Evolutionary conservation across 257 asterid genomes (phyloP).

Genomic region (Jaltomata sinuosa): DNA sequence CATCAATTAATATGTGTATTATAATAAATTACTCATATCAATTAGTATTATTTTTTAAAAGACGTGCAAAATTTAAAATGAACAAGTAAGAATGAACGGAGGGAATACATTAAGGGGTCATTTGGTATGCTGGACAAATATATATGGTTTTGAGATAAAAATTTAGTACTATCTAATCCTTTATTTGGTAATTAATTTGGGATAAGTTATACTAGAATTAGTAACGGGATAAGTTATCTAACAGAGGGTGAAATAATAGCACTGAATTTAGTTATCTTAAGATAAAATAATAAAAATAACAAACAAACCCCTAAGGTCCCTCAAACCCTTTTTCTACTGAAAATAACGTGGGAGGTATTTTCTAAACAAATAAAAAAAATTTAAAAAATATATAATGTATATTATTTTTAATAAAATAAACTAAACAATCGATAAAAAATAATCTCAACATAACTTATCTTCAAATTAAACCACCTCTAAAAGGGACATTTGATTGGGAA

Average conservation of each 20-base stretch:
- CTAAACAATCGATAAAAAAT: background rate
- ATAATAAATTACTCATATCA: too few relatives aligned
- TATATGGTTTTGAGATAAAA: background rate
- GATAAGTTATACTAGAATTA: background rate
- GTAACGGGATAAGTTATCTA: background rate
- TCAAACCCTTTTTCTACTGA: background rate
- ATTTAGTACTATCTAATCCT: background rate
- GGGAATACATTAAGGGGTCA: background rate
- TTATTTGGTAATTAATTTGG: background rate
- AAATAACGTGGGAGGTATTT: background rate
- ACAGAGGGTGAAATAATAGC: background rate
- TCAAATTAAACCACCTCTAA: too few relatives aligned
- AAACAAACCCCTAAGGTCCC: background rate
- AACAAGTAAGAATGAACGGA: too few relatives aligned
- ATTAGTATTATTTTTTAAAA: too few relatives aligned
- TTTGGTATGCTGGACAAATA: background rate
- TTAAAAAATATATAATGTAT: too few relatives aligned
- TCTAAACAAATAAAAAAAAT: background rate
- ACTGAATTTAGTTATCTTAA: background rate
- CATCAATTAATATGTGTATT: too few relatives aligned
- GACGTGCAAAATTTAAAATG: too few relatives aligned
- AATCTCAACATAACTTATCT: background rate
- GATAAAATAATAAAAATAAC: background rate
- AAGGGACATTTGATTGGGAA: too few relatives aligned
- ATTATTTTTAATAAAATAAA: background rate